Percentiles rank a stretch among this genome's conserved stretches.
Evolutionary conservation across 2,329 filamentous ascomycete species (phyloP).

Genomic region (Botrytis elliptica): DNA sequence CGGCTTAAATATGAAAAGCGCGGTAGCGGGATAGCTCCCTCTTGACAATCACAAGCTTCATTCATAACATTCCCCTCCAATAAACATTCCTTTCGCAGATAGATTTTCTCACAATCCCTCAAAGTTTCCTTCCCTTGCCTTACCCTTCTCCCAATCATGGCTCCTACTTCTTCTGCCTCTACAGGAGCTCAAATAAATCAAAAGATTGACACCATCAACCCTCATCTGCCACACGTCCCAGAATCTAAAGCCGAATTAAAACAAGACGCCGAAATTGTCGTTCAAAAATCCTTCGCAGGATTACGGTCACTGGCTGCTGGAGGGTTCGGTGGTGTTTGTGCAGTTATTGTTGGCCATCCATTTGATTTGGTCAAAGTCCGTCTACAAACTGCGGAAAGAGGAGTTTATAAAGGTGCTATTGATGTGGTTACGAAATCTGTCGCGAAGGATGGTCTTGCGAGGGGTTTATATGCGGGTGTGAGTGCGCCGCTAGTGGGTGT

Average conservation of each 20-base stretch:
- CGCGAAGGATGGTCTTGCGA: conserved; percentile 74
- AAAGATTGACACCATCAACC: conserved; percentile 33
- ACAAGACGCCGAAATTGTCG: conserved; percentile 34
- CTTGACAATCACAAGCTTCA: conserved; percentile 11
- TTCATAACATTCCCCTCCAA: not conserved
- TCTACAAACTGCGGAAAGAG: conserved; percentile 91
- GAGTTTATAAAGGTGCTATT: conserved; percentile 84
- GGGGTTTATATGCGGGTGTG: conserved; percentile 94
- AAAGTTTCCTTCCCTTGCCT: not conserved
- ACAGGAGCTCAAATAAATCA: conserved; percentile 34
- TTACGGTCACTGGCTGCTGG: conserved; percentile 83
- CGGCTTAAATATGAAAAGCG: conserved; percentile 10
- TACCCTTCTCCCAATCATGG: not conserved
- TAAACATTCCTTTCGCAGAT: not conserved
- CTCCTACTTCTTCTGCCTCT: conserved; percentile 21
- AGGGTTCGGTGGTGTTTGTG: conserved; percentile 90
- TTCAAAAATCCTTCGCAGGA: conserved; percentile 49
- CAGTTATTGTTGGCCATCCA: conserved; percentile 90
- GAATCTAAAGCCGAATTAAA: conserved; percentile 39
- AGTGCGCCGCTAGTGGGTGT: conserved; percentile 92
- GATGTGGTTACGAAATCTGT: conserved; percentile 90
- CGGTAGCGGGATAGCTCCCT: conserved; percentile 6
- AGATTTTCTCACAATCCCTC: not conserved
- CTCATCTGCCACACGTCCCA: conserved; percentile 38
- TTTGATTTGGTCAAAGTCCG: conserved; percentile 98